These are phyloP conservation scores for Capillidium heterosporum DNA, from an alignment of 371 early-diverging fungal genomes.

Conservation along the genomic window DNA sequence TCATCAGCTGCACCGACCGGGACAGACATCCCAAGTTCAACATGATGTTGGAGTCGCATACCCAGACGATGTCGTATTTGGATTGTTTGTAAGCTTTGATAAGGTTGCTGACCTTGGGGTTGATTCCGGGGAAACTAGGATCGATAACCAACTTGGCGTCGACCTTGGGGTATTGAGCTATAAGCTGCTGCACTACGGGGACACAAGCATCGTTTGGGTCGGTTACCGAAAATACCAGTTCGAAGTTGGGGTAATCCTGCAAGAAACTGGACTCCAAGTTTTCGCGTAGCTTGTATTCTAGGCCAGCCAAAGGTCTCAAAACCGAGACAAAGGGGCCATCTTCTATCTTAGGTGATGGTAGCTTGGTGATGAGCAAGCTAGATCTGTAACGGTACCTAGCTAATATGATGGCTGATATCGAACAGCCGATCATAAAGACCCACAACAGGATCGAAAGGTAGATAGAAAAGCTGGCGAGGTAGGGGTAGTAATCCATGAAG, in stretches of 20 bases:
- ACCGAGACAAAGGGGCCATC: conserved; percentile 16
- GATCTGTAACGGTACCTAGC: too few species aligned
- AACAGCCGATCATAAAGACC: too few species aligned
- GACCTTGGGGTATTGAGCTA: conserved; percentile 40
- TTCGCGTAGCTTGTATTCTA: conserved; percentile 57
- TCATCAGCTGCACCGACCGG: conserved; percentile 51
- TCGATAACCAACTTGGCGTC: conserved; percentile 60
- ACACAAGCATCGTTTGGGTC: conserved; percentile 55
- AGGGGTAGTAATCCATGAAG: too few species aligned
- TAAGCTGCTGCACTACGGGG: conserved; percentile 42
- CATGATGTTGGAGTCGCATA: conserved; percentile 76
- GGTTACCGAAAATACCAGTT: conserved; percentile 74
- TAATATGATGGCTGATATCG: too few species aligned
- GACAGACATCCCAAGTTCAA: conserved; percentile 54
- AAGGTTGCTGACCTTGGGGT: conserved; percentile 94
- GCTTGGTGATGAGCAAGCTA: too few species aligned
- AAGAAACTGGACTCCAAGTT: conserved; percentile 64
- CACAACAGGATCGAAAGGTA: too few species aligned
- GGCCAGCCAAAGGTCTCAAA: conserved; percentile 78
- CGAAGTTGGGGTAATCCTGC: conserved; percentile 65
- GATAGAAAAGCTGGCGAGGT: too few species aligned
- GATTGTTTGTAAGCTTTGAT: conserved; percentile 55
- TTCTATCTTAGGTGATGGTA: too few species aligned
- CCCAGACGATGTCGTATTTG: conserved; percentile 81
- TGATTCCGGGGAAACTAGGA: conserved; percentile 38